Base-by-base conservation (phyloP, 2,329 filamentous ascomycete genomes). In the Ophiostoma triangulosporum region DNA sequence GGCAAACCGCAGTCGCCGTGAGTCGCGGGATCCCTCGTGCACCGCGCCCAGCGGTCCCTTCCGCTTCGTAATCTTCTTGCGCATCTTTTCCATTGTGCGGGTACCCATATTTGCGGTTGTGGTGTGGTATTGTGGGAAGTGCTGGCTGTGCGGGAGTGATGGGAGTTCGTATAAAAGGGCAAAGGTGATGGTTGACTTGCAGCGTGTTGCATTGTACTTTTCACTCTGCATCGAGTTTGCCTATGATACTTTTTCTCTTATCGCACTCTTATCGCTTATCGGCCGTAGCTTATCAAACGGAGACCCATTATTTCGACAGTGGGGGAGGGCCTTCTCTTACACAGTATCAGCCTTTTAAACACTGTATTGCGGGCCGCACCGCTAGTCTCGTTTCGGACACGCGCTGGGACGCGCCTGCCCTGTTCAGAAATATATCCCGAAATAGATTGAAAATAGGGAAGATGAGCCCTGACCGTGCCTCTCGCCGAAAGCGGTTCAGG, bases 11-110 rank as follows among this genome's bases (percentile, higher is more conserved):
- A 97, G 73, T 51, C 88, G 80, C 63, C 84, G 80, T 3, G 89
- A 86, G 72, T 97, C 88, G 60, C 93, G 78, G 57, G 89, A 95
- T 66, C 88, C 88, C 68, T 89, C 85, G 64, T 97, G 91, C 22
- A 97, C 75, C 12, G 84, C 76, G 29, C 83, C 82, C 48, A 88
- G 76, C 36, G 81, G 80, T 20, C 81, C 81, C 59, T 81, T 80
- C 60, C 85, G 96, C 73, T 95, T 95, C 32, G 81, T 73, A 59
- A 97, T 91, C 59, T 88, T 81, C 71, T 97, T 97, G 58, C 86
- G 80, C 20, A 93, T 86, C 66, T 96, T 97, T 58, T 80, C 72
- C 6, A 96, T 80, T 64, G 81, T 84, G 14, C 87, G 78, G 11
- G 46, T 15, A 3, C 22, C 27, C 89, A 95, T 95, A 24, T 35